Conservation (phyloP, 208 protist genomes). For the Trichomonas gallinae region DNA sequence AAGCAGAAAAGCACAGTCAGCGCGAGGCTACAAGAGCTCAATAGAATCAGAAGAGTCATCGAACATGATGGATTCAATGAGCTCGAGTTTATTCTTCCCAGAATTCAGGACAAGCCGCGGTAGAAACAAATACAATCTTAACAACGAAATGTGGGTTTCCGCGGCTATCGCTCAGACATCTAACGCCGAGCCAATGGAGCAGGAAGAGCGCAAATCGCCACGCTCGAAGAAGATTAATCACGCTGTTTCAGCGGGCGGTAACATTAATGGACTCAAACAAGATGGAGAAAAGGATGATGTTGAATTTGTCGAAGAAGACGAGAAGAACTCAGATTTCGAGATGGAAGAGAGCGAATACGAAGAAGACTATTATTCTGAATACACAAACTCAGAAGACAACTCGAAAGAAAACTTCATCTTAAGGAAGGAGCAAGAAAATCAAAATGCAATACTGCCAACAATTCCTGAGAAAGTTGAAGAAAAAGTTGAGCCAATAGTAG, state of each 20-base stretch:
- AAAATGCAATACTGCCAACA: too few species aligned
- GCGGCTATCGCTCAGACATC: not conserved
- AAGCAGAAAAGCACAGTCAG: not conserved
- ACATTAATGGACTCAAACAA: not conserved
- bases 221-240: not conserved
- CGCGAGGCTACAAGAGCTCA: not conserved
- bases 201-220: not conserved
- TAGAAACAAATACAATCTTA: not conserved
- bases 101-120: not conserved
- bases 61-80: not conserved
- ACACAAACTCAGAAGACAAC: not conserved
- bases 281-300: not conserved
- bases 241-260: not conserved
- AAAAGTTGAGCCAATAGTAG: not conserved
- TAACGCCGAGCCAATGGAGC: not conserved
- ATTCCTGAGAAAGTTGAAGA: not conserved
- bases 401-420: not conserved
- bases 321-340: not conserved
- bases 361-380: not conserved
- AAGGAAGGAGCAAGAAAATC: not conserved
- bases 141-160: not conserved
- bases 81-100: not conserved
- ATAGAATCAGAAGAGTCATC: not conserved
- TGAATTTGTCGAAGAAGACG: not conserved
- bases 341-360: not conserved